Conservation (phyloP, 768 basidiomycete species). For the Boletus coccyginus region DNA sequence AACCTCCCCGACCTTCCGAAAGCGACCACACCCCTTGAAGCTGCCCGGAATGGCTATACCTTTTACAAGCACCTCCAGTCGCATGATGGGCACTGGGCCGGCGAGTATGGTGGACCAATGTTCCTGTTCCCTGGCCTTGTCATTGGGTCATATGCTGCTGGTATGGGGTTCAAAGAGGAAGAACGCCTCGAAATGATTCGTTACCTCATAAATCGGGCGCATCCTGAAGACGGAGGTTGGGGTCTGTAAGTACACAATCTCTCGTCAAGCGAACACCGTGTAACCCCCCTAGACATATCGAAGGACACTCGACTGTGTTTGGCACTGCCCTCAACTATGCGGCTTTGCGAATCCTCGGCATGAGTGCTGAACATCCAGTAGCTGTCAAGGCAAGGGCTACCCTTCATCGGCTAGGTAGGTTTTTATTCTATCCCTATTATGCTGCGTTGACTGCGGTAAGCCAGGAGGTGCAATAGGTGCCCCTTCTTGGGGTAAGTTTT, state of each 20-base stretch:
- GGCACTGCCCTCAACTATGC: constrained; percentile 94
- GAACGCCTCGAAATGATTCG: constrained; percentile 89
- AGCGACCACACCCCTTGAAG: constrained; percentile 67
- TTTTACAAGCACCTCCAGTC: constrained; percentile 91
- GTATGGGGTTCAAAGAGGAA: constrained; percentile 72
- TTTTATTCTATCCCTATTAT: neutral
- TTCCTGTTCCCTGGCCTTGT: constrained; percentile 87
- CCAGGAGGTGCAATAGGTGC: constrained; percentile 74
- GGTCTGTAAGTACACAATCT: constrained; percentile 66
- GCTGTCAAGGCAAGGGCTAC: constrained; percentile 77
- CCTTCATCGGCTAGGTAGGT: constrained; percentile 77
- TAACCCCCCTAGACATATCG: constrained; percentile 67
- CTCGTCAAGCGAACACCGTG: neutral
- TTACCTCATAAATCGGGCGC: constrained; percentile 81
- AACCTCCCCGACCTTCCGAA: constrained; percentile 59
- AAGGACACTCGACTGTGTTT: constrained; percentile 90
- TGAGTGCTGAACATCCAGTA: constrained; percentile 81
- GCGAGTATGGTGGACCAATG: constrained; percentile 93
- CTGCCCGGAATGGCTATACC: constrained; percentile 81
- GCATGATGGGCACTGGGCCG: constrained; percentile 90
- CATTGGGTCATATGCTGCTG: constrained; percentile 91
- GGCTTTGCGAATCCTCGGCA: constrained; percentile 80
- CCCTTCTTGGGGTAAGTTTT: constrained; percentile 96
- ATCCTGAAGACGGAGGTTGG: constrained; percentile 91
- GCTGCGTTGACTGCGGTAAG: neutral